phyloP scores from a whole-genome alignment of 352 stramenopile species.

The Globisporangium spinosum region DNA sequence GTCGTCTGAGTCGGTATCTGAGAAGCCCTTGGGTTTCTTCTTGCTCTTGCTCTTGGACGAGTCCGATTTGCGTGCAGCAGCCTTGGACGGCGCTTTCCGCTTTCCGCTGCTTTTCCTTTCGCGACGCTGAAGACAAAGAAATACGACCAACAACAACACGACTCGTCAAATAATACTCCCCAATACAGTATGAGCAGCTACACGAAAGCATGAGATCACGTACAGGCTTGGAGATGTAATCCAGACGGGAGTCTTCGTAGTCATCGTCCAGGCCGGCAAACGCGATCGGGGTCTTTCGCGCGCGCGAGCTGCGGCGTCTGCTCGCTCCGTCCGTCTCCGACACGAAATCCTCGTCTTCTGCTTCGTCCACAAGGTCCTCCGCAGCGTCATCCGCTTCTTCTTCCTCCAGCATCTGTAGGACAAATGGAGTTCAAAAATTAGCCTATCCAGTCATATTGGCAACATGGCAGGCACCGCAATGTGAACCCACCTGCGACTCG shows the following conservation, averaged over 20 bases:
- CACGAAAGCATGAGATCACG: not conserved
- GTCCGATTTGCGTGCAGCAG: not conserved
- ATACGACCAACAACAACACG: not conserved
- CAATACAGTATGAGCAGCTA: not conserved
- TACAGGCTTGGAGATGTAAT: slow-evolving; percentile 20
- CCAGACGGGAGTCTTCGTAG: slow-evolving; percentile 16
- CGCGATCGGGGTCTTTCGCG: slow-evolving; percentile 13
- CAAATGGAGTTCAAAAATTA: not conserved
- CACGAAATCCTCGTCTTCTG: not conserved
- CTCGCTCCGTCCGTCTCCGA: slow-evolving; percentile 10
- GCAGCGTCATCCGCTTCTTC: slow-evolving; percentile 26
- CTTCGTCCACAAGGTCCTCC: slow-evolving; percentile 20
- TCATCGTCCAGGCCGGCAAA: slow-evolving; percentile 17
- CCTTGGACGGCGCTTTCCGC: slow-evolving; percentile 10
- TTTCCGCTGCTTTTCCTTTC: not conserved
- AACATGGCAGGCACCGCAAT: not conserved
- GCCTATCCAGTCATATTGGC: not conserved
- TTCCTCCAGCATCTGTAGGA: slow-evolving; percentile 22
- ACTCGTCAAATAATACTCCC: not conserved
- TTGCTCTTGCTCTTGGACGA: slow-evolving; percentile 13
- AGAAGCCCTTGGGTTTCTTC: slow-evolving; percentile 18
- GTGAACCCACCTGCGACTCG: slow-evolving; percentile 13
- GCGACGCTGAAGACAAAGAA: slow-evolving; percentile 7
- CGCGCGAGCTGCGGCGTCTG: slow-evolving; percentile 16
- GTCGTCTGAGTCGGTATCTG: slow-evolving; percentile 20